These are phyloP conservation scores for Saturnispora serradocipensis DNA, from an alignment of 805 yeast genomes.

Conservation along the genomic window DNA sequence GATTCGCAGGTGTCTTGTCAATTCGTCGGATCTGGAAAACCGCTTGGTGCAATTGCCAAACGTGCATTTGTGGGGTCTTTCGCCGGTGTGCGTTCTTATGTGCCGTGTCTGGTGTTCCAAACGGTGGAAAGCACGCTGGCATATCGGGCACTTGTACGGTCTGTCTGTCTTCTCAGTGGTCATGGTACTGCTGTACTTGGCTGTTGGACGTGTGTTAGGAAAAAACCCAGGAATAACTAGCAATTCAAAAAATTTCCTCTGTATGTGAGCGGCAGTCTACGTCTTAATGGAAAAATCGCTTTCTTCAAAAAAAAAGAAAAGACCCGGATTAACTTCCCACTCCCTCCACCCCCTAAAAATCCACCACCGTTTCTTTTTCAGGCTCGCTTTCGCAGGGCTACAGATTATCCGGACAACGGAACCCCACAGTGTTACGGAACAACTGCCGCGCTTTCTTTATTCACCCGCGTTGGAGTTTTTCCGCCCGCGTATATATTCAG, in stretches of 20 bases:
- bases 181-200: constrained; percentile 17
- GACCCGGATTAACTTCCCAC: not conserved
- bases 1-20: constrained; percentile 64
- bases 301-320: not conserved
- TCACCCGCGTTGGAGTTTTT: not conserved
- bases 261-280: not conserved
- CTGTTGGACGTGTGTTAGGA: constrained; percentile 19
- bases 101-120: constrained; percentile 74
- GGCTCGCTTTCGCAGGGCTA: not conserved
- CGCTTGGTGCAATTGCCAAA: constrained; percentile 62
- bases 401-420: not conserved
- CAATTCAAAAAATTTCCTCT: not conserved
- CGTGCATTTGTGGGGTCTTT: constrained; percentile 69
- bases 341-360: not conserved
- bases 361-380: not conserved
- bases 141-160: constrained; percentile 68
- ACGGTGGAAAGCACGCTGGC: constrained; percentile 67
- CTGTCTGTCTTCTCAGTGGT: constrained; percentile 25
- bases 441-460: not conserved
- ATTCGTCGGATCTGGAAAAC: constrained; percentile 63
- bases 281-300: not conserved
- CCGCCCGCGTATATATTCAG: no score
- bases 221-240: not conserved
- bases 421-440: not conserved
- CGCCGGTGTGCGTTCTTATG: constrained; percentile 74